Percentiles rank a stretch among this genome's conserved stretches.
These are phyloP conservation scores for Verticillium nonalfalfae DNA, from an alignment of 2,329 filamentous ascomycete species.

Conservation along the genomic window DNA sequence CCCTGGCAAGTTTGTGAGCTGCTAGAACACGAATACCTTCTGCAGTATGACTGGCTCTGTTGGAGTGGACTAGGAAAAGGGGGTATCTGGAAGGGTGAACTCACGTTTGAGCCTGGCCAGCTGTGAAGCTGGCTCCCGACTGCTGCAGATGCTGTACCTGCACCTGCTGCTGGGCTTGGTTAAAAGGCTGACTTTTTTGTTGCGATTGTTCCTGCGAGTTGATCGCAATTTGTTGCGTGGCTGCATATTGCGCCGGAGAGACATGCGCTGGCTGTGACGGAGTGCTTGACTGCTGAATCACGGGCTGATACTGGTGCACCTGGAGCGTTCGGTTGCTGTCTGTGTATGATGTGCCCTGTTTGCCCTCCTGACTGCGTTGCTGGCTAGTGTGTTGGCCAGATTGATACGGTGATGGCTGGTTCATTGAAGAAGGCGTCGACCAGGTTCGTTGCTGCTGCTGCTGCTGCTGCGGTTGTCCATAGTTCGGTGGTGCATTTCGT, in stretches of 20 bases:
- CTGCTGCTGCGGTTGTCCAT: constrained; percentile 1
- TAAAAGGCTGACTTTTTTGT: background rate
- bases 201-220: background rate
- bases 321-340: background rate
- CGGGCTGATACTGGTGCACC: background rate
- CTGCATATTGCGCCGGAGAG: background rate
- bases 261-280: background rate
- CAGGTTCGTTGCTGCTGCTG: background rate
- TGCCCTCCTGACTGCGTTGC: background rate
- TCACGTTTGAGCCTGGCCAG: background rate
- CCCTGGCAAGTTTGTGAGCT: background rate
- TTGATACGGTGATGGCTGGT: background rate
- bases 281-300: background rate
- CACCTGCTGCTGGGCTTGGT: background rate
- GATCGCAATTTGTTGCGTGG: background rate
- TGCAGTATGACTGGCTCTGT: background rate
- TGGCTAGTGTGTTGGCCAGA: background rate
- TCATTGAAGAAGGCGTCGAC: background rate
- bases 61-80: background rate
- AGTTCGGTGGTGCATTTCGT: background rate
- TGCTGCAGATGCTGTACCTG: background rate
- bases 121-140: background rate
- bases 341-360: background rate
- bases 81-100: background rate
- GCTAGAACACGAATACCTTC: background rate